Evolutionary conservation across 495 filamentous ascomycete species (phyloP).

Genomic region (Neurospora cerealis): DNA sequence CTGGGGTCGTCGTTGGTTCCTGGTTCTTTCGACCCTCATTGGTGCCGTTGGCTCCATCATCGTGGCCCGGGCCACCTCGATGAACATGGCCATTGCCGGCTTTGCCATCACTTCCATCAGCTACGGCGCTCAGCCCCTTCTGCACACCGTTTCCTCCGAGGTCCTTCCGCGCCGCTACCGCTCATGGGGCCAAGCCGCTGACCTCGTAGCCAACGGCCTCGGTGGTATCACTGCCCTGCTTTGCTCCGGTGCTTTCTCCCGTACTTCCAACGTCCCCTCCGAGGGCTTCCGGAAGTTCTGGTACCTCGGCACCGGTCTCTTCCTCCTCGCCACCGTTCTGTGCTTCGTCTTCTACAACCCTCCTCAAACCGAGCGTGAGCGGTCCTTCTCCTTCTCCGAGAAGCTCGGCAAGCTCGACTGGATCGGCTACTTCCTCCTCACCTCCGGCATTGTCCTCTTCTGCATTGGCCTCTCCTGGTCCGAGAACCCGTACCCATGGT

Average conservation of each 20-base stretch:
- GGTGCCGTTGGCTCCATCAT: conserved; percentile 19
- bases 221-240: conserved; percentile 14
- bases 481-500: conserved; percentile 25
- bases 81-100: conserved; percentile 24
- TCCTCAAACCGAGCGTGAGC: conserved; percentile 8
- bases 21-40: conserved; percentile 13
- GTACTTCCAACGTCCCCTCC: conserved; percentile 12
- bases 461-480: conserved; percentile 25
- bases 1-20: conserved; percentile 22
- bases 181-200: conserved; percentile 21
- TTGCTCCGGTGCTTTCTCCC: conserved; percentile 17
- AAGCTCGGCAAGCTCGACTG: conserved; percentile 25
- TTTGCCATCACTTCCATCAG: conserved; percentile 12
- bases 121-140: conserved; percentile 20
- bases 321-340: conserved; percentile 10
- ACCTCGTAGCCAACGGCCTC: conserved; percentile 12
- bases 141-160: conserved; percentile 23
- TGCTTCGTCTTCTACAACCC: conserved; percentile 19
- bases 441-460: conserved; percentile 19
- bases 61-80: conserved; percentile 15
- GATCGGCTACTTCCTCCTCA: conserved; percentile 22
- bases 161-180: conserved; percentile 23
- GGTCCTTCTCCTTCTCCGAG: conserved; percentile 9
- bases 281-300: conserved; percentile 23
- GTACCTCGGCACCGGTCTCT: conserved; percentile 20